Evolutionary conservation across 1,139 yeast genomes (phyloP).

Genomic region (Saccharomyces hybrid): DNA sequence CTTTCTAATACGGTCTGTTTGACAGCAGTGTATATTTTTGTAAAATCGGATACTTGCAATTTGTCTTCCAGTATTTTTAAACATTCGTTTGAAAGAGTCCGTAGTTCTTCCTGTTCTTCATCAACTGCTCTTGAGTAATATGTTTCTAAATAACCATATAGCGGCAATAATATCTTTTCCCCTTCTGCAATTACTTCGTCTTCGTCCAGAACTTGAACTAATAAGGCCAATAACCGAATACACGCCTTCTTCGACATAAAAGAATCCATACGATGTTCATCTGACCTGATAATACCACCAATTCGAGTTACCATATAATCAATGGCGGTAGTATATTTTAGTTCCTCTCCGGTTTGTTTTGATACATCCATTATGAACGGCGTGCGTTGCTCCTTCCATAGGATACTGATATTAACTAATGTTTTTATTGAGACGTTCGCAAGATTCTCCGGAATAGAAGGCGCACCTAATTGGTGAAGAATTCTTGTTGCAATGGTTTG

Average conservation of each 20-base stretch:
- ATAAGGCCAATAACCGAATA: constrained; percentile 53
- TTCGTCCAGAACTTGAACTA: constrained; percentile 43
- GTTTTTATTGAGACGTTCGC: constrained; percentile 64
- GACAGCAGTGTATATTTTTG: constrained; percentile 57
- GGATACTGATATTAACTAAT: constrained; percentile 51
- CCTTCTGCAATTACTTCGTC: constrained; percentile 37
- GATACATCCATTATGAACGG: constrained; percentile 31
- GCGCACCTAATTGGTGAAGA: constrained; percentile 76
- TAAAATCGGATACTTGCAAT: constrained; percentile 66
- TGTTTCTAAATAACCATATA: constrained; percentile 46
- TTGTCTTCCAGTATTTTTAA: constrained; percentile 59
- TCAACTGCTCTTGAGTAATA: constrained; percentile 34
- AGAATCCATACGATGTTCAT: constrained; percentile 45
- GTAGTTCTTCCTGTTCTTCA: constrained; percentile 44
- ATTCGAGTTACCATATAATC: constrained; percentile 59
- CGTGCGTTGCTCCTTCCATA: constrained; percentile 50
- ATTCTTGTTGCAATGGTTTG: constrained; percentile 63
- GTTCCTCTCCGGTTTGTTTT: constrained; percentile 20
- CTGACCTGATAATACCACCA: constrained; percentile 60
- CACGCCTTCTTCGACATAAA: constrained; percentile 57
- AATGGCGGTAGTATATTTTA: constrained; percentile 37
- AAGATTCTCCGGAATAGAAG: constrained; percentile 56
- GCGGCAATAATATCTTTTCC: constrained; percentile 49
- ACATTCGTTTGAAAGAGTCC: constrained; percentile 59
- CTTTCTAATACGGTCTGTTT: constrained; percentile 51